Conservation (phyloP, 2,329 filamentous ascomycete genomes). For the Septoria petroselini region DNA sequence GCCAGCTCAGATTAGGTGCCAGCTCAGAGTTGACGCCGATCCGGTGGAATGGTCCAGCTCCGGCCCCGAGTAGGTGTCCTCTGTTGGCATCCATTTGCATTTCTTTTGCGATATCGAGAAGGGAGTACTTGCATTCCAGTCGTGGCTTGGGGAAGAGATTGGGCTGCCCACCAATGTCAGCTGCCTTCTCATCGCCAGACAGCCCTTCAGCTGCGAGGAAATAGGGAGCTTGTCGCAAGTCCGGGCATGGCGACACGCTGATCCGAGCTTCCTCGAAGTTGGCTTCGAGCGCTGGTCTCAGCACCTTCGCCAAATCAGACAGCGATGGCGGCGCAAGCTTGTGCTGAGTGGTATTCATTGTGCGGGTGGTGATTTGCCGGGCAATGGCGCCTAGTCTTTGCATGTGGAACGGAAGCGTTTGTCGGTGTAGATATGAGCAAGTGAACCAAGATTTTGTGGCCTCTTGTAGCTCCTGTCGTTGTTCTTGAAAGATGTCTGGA, state of each 20-base stretch:
- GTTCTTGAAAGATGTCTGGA: background rate
- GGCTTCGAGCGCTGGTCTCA: constrained; percentile 26
- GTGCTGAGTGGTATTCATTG: constrained; percentile 29
- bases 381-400: constrained; percentile 1
- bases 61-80: constrained; percentile 33
- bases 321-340: constrained; percentile 29
- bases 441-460: no score
- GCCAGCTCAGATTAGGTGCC: constrained; percentile 33
- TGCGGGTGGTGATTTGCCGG: constrained; percentile 3
- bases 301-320: constrained; percentile 26
- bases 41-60: constrained; percentile 33
- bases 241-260: constrained; percentile 29
- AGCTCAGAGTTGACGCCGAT: constrained; percentile 33
- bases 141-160: constrained; percentile 33
- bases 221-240: constrained; percentile 31
- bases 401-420: no score
- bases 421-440: no score
- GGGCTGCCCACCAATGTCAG: constrained; percentile 35
- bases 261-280: constrained; percentile 29
- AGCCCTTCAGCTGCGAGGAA: constrained; percentile 31
- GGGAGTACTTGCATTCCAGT: constrained; percentile 33
- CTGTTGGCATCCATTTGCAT: constrained; percentile 28
- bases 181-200: constrained; percentile 30
- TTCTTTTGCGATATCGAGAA: constrained; percentile 28
- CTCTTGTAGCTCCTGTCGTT: no score